phyloP scores from a whole-genome alignment of 1,139 yeast species.

The Hemisphaericaspora xylanilytica region DNA sequence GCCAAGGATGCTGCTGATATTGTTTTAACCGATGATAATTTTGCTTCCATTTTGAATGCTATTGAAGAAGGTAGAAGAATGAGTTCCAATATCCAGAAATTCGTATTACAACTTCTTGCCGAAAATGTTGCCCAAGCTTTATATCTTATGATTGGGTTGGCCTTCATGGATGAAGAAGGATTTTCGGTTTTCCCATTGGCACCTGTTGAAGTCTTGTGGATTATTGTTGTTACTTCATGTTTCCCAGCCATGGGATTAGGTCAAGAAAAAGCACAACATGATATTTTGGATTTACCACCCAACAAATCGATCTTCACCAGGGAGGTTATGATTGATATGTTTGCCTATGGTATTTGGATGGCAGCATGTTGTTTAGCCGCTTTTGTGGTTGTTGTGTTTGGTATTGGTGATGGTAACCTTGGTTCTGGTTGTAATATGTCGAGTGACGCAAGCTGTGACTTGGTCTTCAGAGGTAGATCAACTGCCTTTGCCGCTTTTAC shows the following conservation, averaged over 20 bases:
- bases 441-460: constrained; percentile 40
- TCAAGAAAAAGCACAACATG: constrained; percentile 64
- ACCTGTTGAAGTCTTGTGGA: constrained; percentile 80
- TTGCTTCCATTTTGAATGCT: constrained; percentile 52
- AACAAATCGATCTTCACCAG: constrained; percentile 62
- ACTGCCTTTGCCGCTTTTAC: constrained; percentile 84
- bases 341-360: constrained; percentile 71
- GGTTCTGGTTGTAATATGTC: constrained; percentile 61
- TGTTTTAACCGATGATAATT: constrained; percentile 51
- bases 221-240: constrained; percentile 73
- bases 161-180: constrained; percentile 57
- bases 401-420: constrained; percentile 63
- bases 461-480: constrained; percentile 78
- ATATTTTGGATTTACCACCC: constrained; percentile 66
- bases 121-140: constrained; percentile 79
- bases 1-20: constrained; percentile 60
- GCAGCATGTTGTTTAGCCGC: constrained; percentile 70
- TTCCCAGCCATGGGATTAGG: constrained; percentile 91
- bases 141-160: constrained; percentile 68
- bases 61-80: constrained; percentile 82
- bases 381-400: constrained; percentile 65
- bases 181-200: constrained; percentile 73
- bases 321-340: constrained; percentile 72
- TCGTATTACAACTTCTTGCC: constrained; percentile 74
- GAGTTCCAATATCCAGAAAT: constrained; percentile 78